Evolutionary conservation across 1,284 basidiomycete species (phyloP), one percentile per base, ranked within the genome.

Genomic region (Rhodotorula glutinis): DNA sequence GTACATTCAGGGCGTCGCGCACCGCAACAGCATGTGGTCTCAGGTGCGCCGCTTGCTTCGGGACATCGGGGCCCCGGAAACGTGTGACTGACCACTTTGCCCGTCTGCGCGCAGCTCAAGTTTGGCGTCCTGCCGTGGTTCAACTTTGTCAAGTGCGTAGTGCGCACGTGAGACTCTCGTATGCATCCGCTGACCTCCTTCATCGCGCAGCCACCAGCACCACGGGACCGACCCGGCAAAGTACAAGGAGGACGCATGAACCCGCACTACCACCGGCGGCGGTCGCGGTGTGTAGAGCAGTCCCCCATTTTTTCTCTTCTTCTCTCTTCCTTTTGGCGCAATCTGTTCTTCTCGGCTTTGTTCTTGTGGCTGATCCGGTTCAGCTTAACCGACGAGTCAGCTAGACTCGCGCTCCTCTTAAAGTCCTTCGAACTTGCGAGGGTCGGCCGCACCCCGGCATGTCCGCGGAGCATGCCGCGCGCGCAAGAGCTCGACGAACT

Each of bases 11-110:
- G 88, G 85, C 67, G 86, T 89, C 58, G 93, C 95, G 41, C 85
- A 88, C 80, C 85, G 91, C 75, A 97, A 98, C 82, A 94, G 91
- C 29, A 87, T 85, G n/a, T 95, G 88, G 82, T 90, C 89, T 40
- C 92, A 54, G 53, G 53, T 54, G 38, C 93, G 79, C 38, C n/a
- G n/a, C n/a, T n/a, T n/a, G n/a, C n/a, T n/a, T n/a, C n/a, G n/a
- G n/a, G n/a, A n/a, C n/a, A n/a, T n/a, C n/a, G n/a, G n/a, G n/a
- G n/a, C n/a, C n/a, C n/a, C n/a, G n/a, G n/a, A n/a, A n/a, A n/a
- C n/a, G n/a, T n/a, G n/a, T n/a, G n/a, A n/a, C n/a, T n/a, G n/a
- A n/a, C n/a, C n/a, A n/a, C n/a, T n/a, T n/a, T n/a, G n/a, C n/a
- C n/a, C n/a, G n/a, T n/a, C n/a, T n/a, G 13, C 47, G 1, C 47